Base-by-base conservation (phyloP, 2,329 filamentous ascomycete species). In the Pleoardoris graminearum region DNA sequence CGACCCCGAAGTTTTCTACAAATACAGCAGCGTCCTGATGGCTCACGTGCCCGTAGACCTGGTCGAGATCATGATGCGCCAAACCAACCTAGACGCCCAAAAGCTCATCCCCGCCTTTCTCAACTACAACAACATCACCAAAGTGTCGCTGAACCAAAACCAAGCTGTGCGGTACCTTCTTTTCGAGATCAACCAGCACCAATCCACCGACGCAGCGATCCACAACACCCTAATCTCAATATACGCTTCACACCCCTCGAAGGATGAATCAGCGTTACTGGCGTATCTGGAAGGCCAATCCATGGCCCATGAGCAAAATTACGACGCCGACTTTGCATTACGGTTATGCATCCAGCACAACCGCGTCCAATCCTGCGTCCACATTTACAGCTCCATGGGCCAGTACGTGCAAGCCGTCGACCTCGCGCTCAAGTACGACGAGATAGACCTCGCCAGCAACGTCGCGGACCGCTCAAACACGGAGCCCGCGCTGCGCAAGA, bases 171-270 rank as follows among this genome's bases (percentile, higher is more conserved):
- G 94, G 36, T 99, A 99, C 70, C 85, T 99, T 17, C 90, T 92
- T 60, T 96, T 93, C 71, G 90, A 91, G 53, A 92, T 99, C 66
- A 92, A 96, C 76, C 84, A 93, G 76, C 82, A 92, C 66, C 82
- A 88, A 70, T 88, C 91, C 48, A 82, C 87, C 53, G 83, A 93
- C 65, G 86, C 94, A 2, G 93, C 94, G 1, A 88, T 99, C 10
- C 94, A 99, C 77, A 99, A 99, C 72, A 97, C 94, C 0, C 83
- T 99, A 5, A 90, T 99, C 43, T 96, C 93, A 7, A 93, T 99
- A 46, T 96, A 97, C 70, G 94, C 94, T 3, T 91, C 92, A 0
- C 88, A 94, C 62, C 80, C 88, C 2, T 91, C 90, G 2, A 82
- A 84, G 50, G 91, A 96, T 51, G 94, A 99, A 76, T 86, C 89